A percentile compares a stretch with the other conserved stretches of the same genome.
phyloP scores from a whole-genome alignment of 768 basidiomycete genomes.

The Trametes maxima region DNA sequence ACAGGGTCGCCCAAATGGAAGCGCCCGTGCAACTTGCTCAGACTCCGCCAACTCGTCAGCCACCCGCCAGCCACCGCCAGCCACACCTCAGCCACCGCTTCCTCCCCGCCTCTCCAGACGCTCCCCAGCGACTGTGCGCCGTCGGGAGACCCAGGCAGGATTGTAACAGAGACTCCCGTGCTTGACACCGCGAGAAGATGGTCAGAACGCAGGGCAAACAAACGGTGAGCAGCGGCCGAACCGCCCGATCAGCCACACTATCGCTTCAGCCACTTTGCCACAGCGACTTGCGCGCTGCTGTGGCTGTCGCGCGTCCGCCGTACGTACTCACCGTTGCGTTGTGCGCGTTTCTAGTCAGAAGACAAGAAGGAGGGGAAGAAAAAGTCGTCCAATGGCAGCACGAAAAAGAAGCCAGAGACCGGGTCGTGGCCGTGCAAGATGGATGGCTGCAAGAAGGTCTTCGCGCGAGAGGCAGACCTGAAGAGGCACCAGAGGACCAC shows the following conservation, averaged over 20 bases:
- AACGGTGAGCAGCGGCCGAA: constrained; percentile 35
- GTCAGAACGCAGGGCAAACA: constrained; percentile 34
- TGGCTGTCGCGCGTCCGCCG: constrained; percentile 26
- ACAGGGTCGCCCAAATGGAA: not conserved
- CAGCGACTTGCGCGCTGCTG: constrained; percentile 23
- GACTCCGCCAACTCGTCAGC: constrained; percentile 22
- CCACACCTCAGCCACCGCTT: constrained; percentile 22
- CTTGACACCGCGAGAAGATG: constrained; percentile 23
- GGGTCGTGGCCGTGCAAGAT: constrained; percentile 79
- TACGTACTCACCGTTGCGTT: constrained; percentile 8
- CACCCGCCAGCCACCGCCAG: constrained; percentile 23
- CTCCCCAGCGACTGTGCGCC: not conserved
- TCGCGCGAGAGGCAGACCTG: constrained; percentile 80
- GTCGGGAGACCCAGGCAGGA: not conserved
- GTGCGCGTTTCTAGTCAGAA: constrained; percentile 35
- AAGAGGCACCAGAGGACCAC: constrained; percentile 83
- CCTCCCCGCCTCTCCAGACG: not conserved
- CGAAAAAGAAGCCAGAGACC: constrained; percentile 12
- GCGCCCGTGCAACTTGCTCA: constrained; percentile 14
- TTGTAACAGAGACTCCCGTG: not conserved
- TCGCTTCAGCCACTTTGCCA: constrained; percentile 36
- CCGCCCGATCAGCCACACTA: constrained; percentile 20
- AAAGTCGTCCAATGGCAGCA: constrained; percentile 24
- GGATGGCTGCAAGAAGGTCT: constrained; percentile 79
- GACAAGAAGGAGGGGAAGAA: constrained; percentile 46